These are phyloP conservation scores for Periglandula ipomoeae DNA, from an alignment of 2,329 filamentous ascomycete species.

Conservation along the genomic window DNA sequence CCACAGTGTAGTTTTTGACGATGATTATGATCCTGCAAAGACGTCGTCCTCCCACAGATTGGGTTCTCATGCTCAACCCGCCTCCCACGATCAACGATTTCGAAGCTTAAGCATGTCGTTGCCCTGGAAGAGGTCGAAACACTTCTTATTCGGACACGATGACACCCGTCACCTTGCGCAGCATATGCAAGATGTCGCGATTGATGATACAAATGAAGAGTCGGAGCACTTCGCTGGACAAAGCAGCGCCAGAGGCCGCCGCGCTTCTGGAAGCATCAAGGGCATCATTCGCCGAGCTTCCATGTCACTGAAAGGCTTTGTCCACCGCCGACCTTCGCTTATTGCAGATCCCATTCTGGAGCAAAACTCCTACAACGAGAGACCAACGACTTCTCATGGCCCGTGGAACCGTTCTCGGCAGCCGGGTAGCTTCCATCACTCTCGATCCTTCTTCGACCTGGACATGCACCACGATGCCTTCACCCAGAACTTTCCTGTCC, in stretches of 20 bases:
- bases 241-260: slow-evolving; percentile 17
- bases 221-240: slow-evolving; percentile 14
- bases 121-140: slow-evolving; percentile 40
- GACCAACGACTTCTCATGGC: slow-evolving; percentile 39
- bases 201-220: slow-evolving; percentile 22
- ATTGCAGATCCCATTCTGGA: slow-evolving; percentile 22
- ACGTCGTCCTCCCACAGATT: neutral
- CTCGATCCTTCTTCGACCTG: slow-evolving; percentile 35
- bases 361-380: slow-evolving; percentile 16
- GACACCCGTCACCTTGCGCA: slow-evolving; percentile 20
- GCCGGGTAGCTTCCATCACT: slow-evolving; percentile 40
- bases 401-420: slow-evolving; percentile 44
- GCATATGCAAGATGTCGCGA: slow-evolving; percentile 20
- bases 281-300: slow-evolving; percentile 47
- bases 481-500: slow-evolving; percentile 29
- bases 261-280: slow-evolving; percentile 30
- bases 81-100: slow-evolving; percentile 27
- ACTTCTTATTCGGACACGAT: slow-evolving; percentile 26
- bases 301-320: slow-evolving; percentile 42
- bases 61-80: neutral
- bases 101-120: slow-evolving; percentile 43
- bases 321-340: slow-evolving; percentile 37
- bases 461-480: slow-evolving; percentile 20
- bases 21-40: slow-evolving; percentile 5
- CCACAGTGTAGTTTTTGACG: slow-evolving; percentile 1